These are phyloP conservation scores for Helenozyma rhizophorensis DNA, from an alignment of 805 yeast species.

Conservation along the genomic window DNA sequence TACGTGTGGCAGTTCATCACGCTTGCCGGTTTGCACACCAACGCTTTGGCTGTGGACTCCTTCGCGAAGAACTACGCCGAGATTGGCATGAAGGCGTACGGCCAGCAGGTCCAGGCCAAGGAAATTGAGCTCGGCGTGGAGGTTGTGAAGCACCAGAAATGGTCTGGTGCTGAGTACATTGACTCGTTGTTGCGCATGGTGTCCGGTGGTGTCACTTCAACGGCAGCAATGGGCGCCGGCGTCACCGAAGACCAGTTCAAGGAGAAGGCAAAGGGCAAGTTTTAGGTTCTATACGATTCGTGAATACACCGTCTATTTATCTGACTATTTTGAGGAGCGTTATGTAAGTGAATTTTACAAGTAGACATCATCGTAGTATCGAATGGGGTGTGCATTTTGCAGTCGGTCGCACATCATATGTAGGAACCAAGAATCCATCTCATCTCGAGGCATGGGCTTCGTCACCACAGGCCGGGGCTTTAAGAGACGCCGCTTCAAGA, in stretches of 20 bases:
- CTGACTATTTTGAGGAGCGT: no score
- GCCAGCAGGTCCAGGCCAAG: constrained; percentile 76
- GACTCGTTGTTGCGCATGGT: constrained; percentile 86
- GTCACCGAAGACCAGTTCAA: constrained; percentile 96
- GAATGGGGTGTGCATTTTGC: no score
- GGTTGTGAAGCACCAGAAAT: constrained; percentile 95
- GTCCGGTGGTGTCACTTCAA: constrained; percentile 90
- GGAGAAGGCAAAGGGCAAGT: constrained; percentile 19
- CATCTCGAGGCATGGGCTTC: no score
- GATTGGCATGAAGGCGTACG: constrained; percentile 95
- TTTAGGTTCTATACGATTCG: no score
- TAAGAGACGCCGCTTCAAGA: no score
- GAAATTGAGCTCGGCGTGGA: constrained; percentile 90
- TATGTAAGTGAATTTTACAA: no score
- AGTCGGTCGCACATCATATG: no score
- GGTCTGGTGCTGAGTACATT: constrained; percentile 98
- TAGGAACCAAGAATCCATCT: no score
- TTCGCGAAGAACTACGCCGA: constrained; percentile 74
- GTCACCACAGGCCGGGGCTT: no score
- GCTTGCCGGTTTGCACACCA: constrained; percentile 93
- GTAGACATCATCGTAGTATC: no score
- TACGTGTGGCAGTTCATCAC: constrained; percentile 98
- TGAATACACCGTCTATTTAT: no score
- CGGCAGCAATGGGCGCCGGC: constrained; percentile 98
- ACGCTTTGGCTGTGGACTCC: constrained; percentile 85